phyloP scores from a whole-genome alignment of 345 rosid species.

The Citrus maxima region DNA sequence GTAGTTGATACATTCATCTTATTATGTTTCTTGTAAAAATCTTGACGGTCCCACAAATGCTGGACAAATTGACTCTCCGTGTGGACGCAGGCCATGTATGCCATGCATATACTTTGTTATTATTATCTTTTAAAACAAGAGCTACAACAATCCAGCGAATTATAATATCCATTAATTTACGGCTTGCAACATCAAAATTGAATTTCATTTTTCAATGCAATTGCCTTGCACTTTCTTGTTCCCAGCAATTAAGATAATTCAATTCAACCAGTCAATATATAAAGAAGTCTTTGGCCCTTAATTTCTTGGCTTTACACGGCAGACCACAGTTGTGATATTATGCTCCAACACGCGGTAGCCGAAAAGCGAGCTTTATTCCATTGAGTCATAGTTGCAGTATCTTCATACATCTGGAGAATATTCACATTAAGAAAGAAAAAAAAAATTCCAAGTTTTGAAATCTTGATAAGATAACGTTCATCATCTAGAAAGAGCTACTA shows the following conservation, averaged over 20 bases:
- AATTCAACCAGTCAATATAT: background rate
- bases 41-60: background rate
- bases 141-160: background rate
- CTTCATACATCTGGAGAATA: background rate
- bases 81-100: background rate
- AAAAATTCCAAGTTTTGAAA: background rate
- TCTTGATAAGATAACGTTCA: background rate
- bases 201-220: background rate
- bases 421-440: too few relatives aligned
- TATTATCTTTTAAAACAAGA: background rate
- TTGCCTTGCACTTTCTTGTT: background rate
- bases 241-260: background rate
- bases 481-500: background rate
- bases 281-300: background rate
- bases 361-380: background rate
- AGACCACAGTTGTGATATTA: background rate
- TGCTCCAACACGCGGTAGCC: background rate
- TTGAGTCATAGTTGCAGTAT: background rate
- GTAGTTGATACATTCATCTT: background rate
- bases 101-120: background rate
- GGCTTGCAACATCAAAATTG: background rate
- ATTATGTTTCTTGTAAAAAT: background rate
- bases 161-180: background rate
- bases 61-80: background rate
- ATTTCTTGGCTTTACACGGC: background rate